These are phyloP conservation scores for Annulohypoxylon truncatum DNA, from an alignment of 2,329 filamentous ascomycete species.

Conservation along the genomic window DNA sequence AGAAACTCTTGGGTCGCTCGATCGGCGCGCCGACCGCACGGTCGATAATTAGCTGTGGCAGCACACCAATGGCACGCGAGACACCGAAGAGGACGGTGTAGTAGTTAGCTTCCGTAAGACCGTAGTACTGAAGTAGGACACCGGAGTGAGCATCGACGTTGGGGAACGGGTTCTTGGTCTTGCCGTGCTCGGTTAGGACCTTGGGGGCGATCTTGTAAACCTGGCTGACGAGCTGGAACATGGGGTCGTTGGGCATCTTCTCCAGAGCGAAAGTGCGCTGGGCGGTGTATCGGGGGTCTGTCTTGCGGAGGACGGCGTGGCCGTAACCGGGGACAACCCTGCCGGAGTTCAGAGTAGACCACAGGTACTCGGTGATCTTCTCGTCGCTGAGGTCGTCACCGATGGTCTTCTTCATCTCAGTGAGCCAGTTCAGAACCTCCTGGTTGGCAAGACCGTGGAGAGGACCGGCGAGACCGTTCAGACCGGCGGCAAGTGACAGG, in stretches of 20 bases:
- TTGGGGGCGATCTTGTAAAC: conserved; percentile 99
- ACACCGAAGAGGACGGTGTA: conserved; percentile 99
- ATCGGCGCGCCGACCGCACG: conserved; percentile 96
- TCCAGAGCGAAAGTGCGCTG: conserved; percentile 96
- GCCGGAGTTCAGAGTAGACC: conserved; percentile 94
- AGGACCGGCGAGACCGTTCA: conserved; percentile 97
- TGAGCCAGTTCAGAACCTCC: conserved; percentile 99
- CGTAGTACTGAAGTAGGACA: conserved; percentile 99
- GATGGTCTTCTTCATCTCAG: conserved; percentile 96
- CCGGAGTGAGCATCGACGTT: conserved; percentile 99
- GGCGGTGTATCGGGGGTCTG: conserved; percentile 97
- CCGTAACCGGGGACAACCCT: conserved; percentile 98
- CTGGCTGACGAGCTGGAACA: conserved; percentile 99
- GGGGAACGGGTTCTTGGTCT: conserved; percentile 99
- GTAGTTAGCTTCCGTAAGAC: conserved; percentile 98
- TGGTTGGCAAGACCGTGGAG: conserved; percentile 99
- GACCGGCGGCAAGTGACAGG: conserved; percentile 94
- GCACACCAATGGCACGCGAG: conserved; percentile 95
- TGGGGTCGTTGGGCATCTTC: conserved; percentile 95
- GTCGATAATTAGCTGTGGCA: conserved; percentile 99
- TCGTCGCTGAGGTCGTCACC: conserved; percentile 96
- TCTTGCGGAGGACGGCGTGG: conserved; percentile 99
- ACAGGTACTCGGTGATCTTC: conserved; percentile 98
- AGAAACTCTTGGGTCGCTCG: conserved; percentile 99
- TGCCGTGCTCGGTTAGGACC: conserved; percentile 99